Conservation (phyloP, 108 stramenopile genomes). For the Phaeodactylum tricornutum region DNA sequence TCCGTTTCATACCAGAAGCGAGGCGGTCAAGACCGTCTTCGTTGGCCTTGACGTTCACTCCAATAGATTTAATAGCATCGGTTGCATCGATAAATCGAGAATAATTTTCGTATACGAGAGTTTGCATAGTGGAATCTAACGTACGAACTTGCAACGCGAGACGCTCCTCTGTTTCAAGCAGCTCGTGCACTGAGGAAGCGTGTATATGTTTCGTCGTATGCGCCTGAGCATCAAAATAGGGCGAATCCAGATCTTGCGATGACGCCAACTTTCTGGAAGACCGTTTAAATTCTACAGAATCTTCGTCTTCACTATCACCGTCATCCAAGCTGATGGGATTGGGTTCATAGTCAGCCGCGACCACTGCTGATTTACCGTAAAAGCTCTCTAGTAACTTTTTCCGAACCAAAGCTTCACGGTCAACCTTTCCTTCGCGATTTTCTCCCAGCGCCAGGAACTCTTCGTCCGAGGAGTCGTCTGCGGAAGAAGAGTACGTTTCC, state of each 20-base stretch:
- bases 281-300: too few species aligned
- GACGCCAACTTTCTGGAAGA: conserved; percentile 6
- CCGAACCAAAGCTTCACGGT: conserved; percentile 75
- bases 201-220: conserved; percentile 54
- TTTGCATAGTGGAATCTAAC: conserved; percentile 95
- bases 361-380: conserved; percentile 49
- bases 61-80: conserved; percentile 88
- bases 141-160: conserved; percentile 69
- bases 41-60: conserved; percentile 49
- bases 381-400: conserved; percentile 81
- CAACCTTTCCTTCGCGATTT: conserved; percentile 10
- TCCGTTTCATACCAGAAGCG: conserved; percentile 26
- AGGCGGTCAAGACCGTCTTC: conserved; percentile 35
- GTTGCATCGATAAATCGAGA: conserved; percentile 97
- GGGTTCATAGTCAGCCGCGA: conserved; percentile 3
- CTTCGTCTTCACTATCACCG: conserved; percentile 23
- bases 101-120: conserved; percentile 99
- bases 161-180: conserved; percentile 65
- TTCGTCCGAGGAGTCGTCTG: conserved; percentile 44
- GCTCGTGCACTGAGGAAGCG: conserved; percentile 26
- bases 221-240: conserved; percentile 42
- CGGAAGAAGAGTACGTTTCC: too few species aligned
- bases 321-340: background rate
- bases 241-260: conserved; percentile 53
- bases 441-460: conserved; percentile 32